Base-by-base conservation (phyloP, 768 basidiomycete genomes). In the Leccinum broughii region DNA sequence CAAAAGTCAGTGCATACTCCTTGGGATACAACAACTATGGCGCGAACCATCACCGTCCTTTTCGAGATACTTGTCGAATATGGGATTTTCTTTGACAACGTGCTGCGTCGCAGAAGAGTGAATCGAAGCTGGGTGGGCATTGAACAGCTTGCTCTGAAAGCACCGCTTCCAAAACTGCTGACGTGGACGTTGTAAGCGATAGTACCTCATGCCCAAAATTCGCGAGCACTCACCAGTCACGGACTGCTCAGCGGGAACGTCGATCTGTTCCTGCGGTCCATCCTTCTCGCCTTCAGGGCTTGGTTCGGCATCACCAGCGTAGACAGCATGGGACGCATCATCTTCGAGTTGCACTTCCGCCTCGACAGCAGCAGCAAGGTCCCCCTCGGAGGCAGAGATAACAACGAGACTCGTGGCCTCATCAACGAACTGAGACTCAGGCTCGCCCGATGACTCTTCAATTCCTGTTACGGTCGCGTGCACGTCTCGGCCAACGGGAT, bases 171-270 rank as follows among this genome's bases (percentile, higher is more conserved):
- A 28, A 28, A 28, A 28, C 28, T 28, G 49, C 56, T 61, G 52
- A 51, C 26, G 44, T 13, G 22, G 4, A 51, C 22, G 10, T 48
- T 48, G 28, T 66, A 49, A 69, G 55, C 20, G 1, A 55, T 22
- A 14, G 41, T 30, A 24, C 11, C 26, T 35, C 34, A 28, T 30
- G 22, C 26, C 37, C 20, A 14, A 37, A 10, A 41, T 55, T 57
- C 34, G 6, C 57, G 51, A 51, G 5, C 53, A 63, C 67, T 66
- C n/a, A 63, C 66, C 28, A 10, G 44, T n/a, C 58, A 51, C 44
- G 30, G 57, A 6, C 20, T 9, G 32, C 24, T 58, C 55, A 44
- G 30, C 39, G 8, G 6, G 4, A 54, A 15, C 41, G 20, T 51
- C 51, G 15, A 28, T 49, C 2, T 30, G 54, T 20, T 57, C 44